These are phyloP conservation scores for Pilatotrama ljubarskyi DNA, from an alignment of 768 basidiomycete genomes.

Conservation along the genomic window DNA sequence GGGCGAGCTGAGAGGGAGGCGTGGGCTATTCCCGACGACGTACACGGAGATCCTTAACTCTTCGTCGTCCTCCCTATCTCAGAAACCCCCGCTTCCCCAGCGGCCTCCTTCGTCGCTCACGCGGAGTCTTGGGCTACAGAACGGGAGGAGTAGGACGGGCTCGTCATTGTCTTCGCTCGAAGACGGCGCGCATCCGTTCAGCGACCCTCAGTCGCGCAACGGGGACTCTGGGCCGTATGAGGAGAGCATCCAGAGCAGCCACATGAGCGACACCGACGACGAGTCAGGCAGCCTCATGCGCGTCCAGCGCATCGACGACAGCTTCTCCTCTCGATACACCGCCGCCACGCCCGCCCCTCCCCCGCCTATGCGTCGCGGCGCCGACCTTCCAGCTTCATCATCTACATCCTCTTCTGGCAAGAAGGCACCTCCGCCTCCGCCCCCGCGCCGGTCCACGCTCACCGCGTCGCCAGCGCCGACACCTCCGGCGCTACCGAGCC, in stretches of 20 bases:
- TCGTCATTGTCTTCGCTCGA: conserved; percentile 14
- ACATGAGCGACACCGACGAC: conserved; percentile 38
- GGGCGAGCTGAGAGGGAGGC: conserved; percentile 68
- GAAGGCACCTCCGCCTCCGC: conserved; percentile 34
- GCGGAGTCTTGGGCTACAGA: conserved; percentile 2
- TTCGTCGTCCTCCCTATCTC: conserved; percentile 24
- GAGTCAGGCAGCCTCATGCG: conserved; percentile 30
- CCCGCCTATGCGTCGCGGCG: conserved; percentile 10
- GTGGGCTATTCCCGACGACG: conserved; percentile 79
- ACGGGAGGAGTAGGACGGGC: conserved; percentile 4
- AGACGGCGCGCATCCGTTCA: conserved; percentile 49
- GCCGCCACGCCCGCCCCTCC: conserved; percentile 8
- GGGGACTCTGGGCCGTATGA: conserved; percentile 41
- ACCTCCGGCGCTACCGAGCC: conserved; percentile 20
- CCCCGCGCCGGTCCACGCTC: conserved; percentile 29
- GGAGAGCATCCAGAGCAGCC: conserved; percentile 29
- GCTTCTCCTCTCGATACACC: conserved; percentile 9
- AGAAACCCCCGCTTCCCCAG: conserved; percentile 27
- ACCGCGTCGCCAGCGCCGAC: conserved; percentile 6
- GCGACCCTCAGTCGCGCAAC: conserved; percentile 43
- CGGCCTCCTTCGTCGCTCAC: conserved; percentile 25
- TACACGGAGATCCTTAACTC: conserved; percentile 59
- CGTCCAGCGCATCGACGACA: conserved; percentile 22
- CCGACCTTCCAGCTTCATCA: conserved; percentile 12
- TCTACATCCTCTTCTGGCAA: conserved; percentile 11